Percentiles rank a stretch among this genome's conserved stretches.
phyloP scores from a whole-genome alignment of 352 stramenopile genomes.

The Phytophthora kernoviae region DNA sequence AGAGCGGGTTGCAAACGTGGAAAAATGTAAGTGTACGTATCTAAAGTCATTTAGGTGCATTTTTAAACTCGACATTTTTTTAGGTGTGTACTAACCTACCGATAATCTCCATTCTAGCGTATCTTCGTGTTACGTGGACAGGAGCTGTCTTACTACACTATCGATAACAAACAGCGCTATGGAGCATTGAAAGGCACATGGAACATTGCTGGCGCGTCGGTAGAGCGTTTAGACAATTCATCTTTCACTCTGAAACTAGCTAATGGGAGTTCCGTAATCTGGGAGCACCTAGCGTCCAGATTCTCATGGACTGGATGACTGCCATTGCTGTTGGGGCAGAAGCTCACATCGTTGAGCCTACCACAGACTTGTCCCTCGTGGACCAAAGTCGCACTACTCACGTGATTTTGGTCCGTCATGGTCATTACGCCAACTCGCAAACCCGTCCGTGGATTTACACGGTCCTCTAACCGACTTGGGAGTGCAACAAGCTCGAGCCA shows the following conservation, averaged over 20 bases:
- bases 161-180: conserved; percentile 57
- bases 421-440: conserved; percentile 60
- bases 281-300: conserved; percentile 55
- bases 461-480: conserved; percentile 63
- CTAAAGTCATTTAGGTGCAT: too few relatives aligned
- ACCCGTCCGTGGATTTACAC: conserved; percentile 56
- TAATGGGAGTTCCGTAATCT: conserved; percentile 42
- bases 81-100: neutral
- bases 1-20: conserved; percentile 60
- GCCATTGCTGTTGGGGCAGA: conserved; percentile 57
- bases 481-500: conserved; percentile 48
- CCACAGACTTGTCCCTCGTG: conserved; percentile 51
- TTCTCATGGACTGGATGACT: conserved; percentile 79
- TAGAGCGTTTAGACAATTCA: conserved; percentile 60
- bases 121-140: conserved; percentile 75
- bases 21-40: conserved; percentile 68
- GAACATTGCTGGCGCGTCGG: conserved; percentile 44
- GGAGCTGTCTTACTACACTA: conserved; percentile 73
- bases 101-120: conserved; percentile 31
- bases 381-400: conserved; percentile 74
- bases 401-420: conserved; percentile 72
- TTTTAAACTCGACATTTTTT: conserved; percentile 2
- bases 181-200: conserved; percentile 68
- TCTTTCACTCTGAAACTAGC: conserved; percentile 36
- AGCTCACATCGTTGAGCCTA: conserved; percentile 43